A percentile compares a stretch with the other conserved stretches of the same genome.
phyloP scores from a whole-genome alignment of 2,329 filamentous ascomycete species.

The Fonsecaea nubica region DNA sequence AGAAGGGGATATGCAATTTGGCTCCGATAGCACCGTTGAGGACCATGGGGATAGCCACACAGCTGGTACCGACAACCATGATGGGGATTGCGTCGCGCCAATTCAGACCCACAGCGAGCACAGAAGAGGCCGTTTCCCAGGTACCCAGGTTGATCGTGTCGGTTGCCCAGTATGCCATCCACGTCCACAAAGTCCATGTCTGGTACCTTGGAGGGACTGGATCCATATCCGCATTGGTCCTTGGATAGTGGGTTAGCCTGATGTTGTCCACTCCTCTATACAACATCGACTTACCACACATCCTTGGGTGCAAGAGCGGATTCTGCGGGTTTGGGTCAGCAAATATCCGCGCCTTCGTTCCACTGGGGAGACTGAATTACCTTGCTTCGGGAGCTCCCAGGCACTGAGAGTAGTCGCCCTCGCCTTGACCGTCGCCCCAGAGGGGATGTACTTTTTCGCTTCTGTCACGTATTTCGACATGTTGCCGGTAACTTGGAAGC shows the following conservation, averaged over 20 bases:
- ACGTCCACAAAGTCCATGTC: conserved; percentile 45
- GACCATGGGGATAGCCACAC: conserved; percentile 42
- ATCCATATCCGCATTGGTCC: conserved; percentile 59
- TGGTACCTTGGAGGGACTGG: conserved; percentile 43
- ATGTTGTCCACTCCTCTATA: neutral
- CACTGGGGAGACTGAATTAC: neutral
- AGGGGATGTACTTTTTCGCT: conserved; percentile 43
- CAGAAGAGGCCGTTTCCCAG: conserved; percentile 61
- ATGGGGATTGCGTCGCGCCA: conserved; percentile 47
- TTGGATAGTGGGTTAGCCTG: conserved; percentile 50
- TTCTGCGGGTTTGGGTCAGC: conserved; percentile 35
- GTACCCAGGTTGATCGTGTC: conserved; percentile 53
- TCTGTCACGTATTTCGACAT: conserved; percentile 38
- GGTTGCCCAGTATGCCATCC: conserved; percentile 51
- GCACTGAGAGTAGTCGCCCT: conserved; percentile 51
- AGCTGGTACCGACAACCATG: conserved; percentile 33
- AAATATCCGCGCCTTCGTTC: neutral
- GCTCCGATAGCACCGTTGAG: conserved; percentile 63
- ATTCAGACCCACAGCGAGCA: conserved; percentile 60
- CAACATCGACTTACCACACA: conserved; percentile 50
- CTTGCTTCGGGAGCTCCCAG: conserved; percentile 58
- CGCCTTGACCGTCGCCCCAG: conserved; percentile 47
- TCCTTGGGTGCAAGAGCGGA: conserved; percentile 55
- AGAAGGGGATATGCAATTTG: conserved; percentile 58
- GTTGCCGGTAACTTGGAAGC: conserved; percentile 7